Conservation (phyloP, 306 rosid species). For the Medicago ruthenica region DNA sequence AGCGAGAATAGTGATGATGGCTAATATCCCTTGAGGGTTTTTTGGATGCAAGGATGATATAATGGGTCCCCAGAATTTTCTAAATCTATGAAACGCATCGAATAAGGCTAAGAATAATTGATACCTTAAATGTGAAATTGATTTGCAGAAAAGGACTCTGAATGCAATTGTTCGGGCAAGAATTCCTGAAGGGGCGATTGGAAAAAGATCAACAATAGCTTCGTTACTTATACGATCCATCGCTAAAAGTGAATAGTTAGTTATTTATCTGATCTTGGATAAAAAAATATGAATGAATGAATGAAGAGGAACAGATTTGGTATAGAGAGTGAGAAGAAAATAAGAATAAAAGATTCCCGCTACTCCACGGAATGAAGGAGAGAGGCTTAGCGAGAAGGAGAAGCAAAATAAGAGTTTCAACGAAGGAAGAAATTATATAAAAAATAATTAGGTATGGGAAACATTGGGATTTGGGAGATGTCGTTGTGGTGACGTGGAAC, state of each 20-base stretch:
- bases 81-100: constrained; percentile 54
- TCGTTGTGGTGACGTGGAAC: no score
- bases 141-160: constrained; percentile 78
- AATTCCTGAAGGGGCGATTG: constrained; percentile 84
- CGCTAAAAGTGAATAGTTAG: background rate
- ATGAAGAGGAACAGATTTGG: no score
- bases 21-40: constrained; percentile 92
- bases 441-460: no score
- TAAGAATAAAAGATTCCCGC: no score
- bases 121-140: constrained; percentile 71
- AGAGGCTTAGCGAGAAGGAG: no score
- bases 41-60: constrained; percentile 80
- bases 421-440: no score
- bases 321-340: no score
- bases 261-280: no score
- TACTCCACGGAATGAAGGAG: no score
- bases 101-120: constrained; percentile 50
- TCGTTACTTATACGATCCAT: constrained; percentile 89
- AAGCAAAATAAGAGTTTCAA: no score
- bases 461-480: no score
- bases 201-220: constrained; percentile 72
- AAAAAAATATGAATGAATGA: no score
- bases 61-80: constrained; percentile 53
- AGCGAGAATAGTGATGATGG: constrained; percentile 82
- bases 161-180: constrained; percentile 80